Base-by-base conservation (phyloP, 139 green algal genomes). In the Raphidocelis subcapitata region DNA sequence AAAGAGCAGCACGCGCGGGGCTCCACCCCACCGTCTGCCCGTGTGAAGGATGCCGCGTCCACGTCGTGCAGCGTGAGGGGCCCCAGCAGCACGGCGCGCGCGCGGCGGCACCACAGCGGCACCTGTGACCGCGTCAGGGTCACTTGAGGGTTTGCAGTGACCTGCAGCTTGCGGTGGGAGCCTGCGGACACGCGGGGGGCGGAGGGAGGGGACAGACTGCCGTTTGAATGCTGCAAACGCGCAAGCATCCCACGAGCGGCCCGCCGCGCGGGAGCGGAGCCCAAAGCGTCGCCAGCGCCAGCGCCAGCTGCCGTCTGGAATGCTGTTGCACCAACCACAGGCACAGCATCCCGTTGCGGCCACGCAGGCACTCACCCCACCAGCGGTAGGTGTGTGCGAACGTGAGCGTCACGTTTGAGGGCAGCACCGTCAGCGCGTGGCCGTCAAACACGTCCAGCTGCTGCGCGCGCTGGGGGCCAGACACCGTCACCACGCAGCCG, bases 301-400 rank as follows among this genome's bases (percentile, higher is more conserved):
- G n/a, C n/a, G n/a, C n/a, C n/a, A n/a, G n/a, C n/a, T n/a, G n/a
- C n/a, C n/a, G n/a, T n/a, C n/a, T n/a, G n/a, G n/a, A n/a, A n/a
- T n/a, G n/a, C n/a, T n/a, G n/a, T n/a, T n/a, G n/a, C n/a, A n/a
- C n/a, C n/a, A n/a, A n/a, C n/a, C n/a, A n/a, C n/a, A n/a, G n/a
- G n/a, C n/a, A n/a, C n/a, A n/a, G n/a, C n/a, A n/a, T n/a, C n/a
- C n/a, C n/a, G n/a, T n/a, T n/a, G n/a, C n/a, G n/a, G n/a, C n/a
- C n/a, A n/a, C n/a, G n/a, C n/a, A n/a, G n/a, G 33, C 24, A 78
- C 84, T 83, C 66, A 89, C 90, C 89, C 76, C 87, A 94, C 83
- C 88, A 94, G 1, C 89, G 91, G 80, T 96, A 94, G 0, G 81
- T 89, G 77, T 96, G 91, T 74, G 93, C 86, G 68, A 96, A 96